Evolutionary conservation across 176 grass and related monocot genomes (phyloP), one percentile per base, ranked within the genome.

Genomic region (Cenchrus purpureus): DNA sequence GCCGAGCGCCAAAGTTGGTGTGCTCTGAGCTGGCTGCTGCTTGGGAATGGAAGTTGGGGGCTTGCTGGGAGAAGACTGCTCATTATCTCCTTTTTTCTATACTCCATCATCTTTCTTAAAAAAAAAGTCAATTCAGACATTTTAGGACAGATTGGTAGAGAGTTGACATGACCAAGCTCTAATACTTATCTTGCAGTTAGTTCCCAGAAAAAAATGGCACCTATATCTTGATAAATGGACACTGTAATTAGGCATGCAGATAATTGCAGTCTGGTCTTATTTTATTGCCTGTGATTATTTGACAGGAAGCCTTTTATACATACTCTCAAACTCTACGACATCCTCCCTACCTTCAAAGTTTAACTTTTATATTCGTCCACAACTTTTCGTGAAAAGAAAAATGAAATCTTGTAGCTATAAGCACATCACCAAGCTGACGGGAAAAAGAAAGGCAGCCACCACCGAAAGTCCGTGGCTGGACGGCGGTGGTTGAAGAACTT

Each of bases 381-480:
- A 12, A 25, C n/a, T 25, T 72, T 50, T 1, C 48, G 6, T 7
- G 12, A 51, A 16, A 28, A 22, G 4, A 22, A 3, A 3, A 49
- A 45, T 8, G 17, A 43, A 43, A 0, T 1, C 2, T 5, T 69
- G 11, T 46, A 44, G 0, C 8, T n/a, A 14, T 68, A 42, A 52
- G 16, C 31, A 1, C 55, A 14, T 62, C 57, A 70, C 3, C 2
- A 50, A 45, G 45, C 45, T 46, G 34, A 48, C 19, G 9, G 2
- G 31, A 65, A 11, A 63, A 13, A 16, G 8, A 83, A 76, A 63
- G 25, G 10, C 10, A 5, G 44, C 37, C 34, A 55, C 7, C 74
- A 72, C 86, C 74, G 86, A 83, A 88, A 88, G 86, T 10, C 32
- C 16, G 40, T 9, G 74, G 59, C 34, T 77, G 81, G 48, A 71